Evolutionary conservation across 2,329 filamentous ascomycete genomes (phyloP), one percentile per base, ranked within the genome.

Genomic region (Fusarium cyanostomum): DNA sequence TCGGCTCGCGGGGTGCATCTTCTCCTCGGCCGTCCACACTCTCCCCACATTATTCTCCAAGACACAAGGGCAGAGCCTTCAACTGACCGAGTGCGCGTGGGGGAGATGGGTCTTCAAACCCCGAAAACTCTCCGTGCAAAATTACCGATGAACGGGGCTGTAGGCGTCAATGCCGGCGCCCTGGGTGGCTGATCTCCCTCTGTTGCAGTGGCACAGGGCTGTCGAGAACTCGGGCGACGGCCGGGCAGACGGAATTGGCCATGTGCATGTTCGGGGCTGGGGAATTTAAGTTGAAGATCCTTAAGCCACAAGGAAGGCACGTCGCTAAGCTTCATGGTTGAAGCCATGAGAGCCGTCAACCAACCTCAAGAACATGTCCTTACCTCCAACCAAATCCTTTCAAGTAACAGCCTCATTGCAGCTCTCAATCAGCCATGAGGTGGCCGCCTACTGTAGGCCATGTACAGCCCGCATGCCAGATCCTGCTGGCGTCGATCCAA

Each of bases 1-100:
- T 71, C 68, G 68, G 68, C 68, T 71, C 56, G 66, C 59, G 55
- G 64, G 59, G 58, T 30, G 31, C 44, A 63, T 56, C n/a, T 50
- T 52, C 15, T 48, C 41, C 59, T 50, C 46, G 46, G 46, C 16
- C 26, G 16, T 13, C 26, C 21, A 4, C 21, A 21, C 41, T 43
- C 24, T 54, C 62, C 62, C 64, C 62, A 63, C 64, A 62, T 48
- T 42, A 18, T 30, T 42, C 34, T 42, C 58, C 46, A 21, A 21
- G 21, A 21, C 21, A 6, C 21, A 21, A n/a, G n/a, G n/a, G n/a
- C n/a, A n/a, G n/a, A n/a, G n/a, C n/a, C n/a, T n/a, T n/a, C n/a
- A n/a, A n/a, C n/a, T n/a, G n/a, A n/a, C 26, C 8, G 8, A 13
- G 31, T 13, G 7, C 11, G 35, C 8, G 35, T 7, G 33, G 44